Evolutionary conservation across 2,329 filamentous ascomycete genomes (phyloP).

Genomic region (Gaeumannomyces sp.): DNA sequence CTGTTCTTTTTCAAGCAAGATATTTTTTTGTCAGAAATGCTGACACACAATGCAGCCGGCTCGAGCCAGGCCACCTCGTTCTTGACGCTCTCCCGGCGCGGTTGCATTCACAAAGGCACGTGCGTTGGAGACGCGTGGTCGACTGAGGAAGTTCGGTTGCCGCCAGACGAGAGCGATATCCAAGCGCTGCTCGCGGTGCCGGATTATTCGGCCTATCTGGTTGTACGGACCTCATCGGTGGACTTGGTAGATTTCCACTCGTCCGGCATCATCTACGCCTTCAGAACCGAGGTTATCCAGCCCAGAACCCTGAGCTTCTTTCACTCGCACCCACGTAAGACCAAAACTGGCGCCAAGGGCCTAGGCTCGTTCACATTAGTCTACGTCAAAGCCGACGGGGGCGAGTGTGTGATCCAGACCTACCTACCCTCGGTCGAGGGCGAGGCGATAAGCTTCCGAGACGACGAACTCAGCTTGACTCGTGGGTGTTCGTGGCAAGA

Average conservation of each 20-base stretch:
- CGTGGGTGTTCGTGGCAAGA: slow-evolving; percentile 45
- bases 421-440: slow-evolving; percentile 49
- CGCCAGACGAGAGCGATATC: slow-evolving; percentile 36
- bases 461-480: slow-evolving; percentile 30
- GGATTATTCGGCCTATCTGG: slow-evolving; percentile 52
- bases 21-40: not conserved
- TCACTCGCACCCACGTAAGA: slow-evolving; percentile 45
- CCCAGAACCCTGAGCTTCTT: slow-evolving; percentile 55
- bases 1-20: not conserved
- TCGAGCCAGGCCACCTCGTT: slow-evolving; percentile 26
- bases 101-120: slow-evolving; percentile 42
- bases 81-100: slow-evolving; percentile 43
- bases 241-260: slow-evolving; percentile 56
- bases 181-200: slow-evolving; percentile 54
- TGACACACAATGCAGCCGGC: slow-evolving; percentile 14
- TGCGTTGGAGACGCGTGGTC: slow-evolving; percentile 41
- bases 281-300: slow-evolving; percentile 52
- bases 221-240: slow-evolving; percentile 49
- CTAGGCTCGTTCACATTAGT: slow-evolving; percentile 58
- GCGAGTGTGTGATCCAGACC: slow-evolving; percentile 59
- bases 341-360: slow-evolving; percentile 47
- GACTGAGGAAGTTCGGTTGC: slow-evolving; percentile 38
- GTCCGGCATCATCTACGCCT: slow-evolving; percentile 53
- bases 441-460: slow-evolving; percentile 52
- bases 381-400: slow-evolving; percentile 53